phyloP scores from a whole-genome alignment of 2,329 filamentous ascomycete species.

The Didymosphaeria variabile region DNA sequence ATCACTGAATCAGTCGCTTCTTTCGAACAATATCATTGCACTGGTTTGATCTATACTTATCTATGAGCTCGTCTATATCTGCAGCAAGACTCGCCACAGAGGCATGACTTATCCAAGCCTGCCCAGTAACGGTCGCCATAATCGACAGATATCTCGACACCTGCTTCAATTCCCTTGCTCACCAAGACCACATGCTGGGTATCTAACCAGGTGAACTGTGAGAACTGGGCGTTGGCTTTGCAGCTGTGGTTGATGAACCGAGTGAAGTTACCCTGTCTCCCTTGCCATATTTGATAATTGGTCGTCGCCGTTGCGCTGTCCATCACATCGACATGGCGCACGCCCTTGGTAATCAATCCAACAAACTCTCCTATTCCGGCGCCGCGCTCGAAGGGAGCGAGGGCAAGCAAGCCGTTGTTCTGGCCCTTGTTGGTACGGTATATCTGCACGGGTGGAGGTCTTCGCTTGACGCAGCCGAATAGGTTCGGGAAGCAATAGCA shows the following conservation, averaged over 20 bases:
- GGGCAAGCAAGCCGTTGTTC: slow-evolving; percentile 63
- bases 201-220: slow-evolving; percentile 66
- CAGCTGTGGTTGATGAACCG: slow-evolving; percentile 69
- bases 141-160: slow-evolving; percentile 65
- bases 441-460: slow-evolving; percentile 59
- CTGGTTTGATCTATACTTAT: not conserved
- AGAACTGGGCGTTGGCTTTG: slow-evolving; percentile 65
- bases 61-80: slow-evolving; percentile 47
- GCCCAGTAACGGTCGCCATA: slow-evolving; percentile 68
- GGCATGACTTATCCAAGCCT: slow-evolving; percentile 63
- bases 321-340: slow-evolving; percentile 65
- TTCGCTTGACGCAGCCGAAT: slow-evolving; percentile 57
- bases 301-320: slow-evolving; percentile 60
- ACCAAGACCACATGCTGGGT: slow-evolving; percentile 65
- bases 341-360: slow-evolving; percentile 62
- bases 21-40: not conserved
- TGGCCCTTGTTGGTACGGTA: slow-evolving; percentile 62
- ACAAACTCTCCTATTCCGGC: slow-evolving; percentile 65
- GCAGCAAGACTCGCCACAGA: slow-evolving; percentile 64
- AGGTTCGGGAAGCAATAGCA: slow-evolving; percentile 65
- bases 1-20: not conserved
- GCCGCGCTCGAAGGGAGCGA: slow-evolving; percentile 61
- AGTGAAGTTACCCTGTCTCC: slow-evolving; percentile 64
- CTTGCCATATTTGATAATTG: slow-evolving; percentile 68
- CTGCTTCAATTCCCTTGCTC: slow-evolving; percentile 63